These are phyloP conservation scores for Mangifera indica DNA, from an alignment of 345 rosid genomes.

Conservation along the genomic window DNA sequence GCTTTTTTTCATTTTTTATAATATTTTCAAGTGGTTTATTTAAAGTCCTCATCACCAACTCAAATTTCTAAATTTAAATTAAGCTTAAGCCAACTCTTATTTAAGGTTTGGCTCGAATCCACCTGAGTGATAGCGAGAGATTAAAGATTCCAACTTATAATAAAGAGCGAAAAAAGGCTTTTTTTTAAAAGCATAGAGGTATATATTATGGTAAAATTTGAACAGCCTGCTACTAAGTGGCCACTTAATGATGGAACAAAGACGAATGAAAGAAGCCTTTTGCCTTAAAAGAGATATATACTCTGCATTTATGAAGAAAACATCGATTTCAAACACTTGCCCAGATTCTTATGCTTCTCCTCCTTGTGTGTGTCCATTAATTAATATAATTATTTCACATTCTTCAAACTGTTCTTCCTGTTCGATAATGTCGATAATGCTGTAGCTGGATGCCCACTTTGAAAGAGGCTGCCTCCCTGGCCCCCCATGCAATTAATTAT, in stretches of 20 bases:
- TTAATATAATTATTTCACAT: not conserved
- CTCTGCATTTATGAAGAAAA: constrained; percentile 8
- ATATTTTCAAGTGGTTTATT: too few relatives aligned
- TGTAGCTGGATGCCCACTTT: not conserved
- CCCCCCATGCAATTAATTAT: not conserved
- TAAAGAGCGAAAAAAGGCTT: too few relatives aligned
- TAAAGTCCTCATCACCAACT: too few relatives aligned
- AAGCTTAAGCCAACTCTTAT: too few relatives aligned
- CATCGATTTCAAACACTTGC: constrained; percentile 1
- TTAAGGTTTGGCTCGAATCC: too few relatives aligned
- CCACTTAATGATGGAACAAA: not conserved
- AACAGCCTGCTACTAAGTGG: too few relatives aligned
- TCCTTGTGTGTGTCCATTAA: too few relatives aligned
- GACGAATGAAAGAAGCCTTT: not conserved
- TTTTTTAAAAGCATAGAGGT: not conserved
- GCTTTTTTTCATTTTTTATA: not conserved
- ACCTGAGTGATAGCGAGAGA: too few relatives aligned
- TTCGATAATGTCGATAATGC: not conserved
- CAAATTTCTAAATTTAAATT: too few relatives aligned
- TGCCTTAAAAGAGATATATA: not conserved
- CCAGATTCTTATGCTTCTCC: constrained; percentile 11
- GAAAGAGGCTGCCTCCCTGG: not conserved
- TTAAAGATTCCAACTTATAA: not conserved
- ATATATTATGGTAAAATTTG: not conserved
- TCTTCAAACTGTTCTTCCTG: not conserved